A percentile compares a stretch with the other conserved stretches of the same genome.
phyloP scores from a whole-genome alignment of 176 grass and related monocot species.

The Phragmites australis region DNA sequence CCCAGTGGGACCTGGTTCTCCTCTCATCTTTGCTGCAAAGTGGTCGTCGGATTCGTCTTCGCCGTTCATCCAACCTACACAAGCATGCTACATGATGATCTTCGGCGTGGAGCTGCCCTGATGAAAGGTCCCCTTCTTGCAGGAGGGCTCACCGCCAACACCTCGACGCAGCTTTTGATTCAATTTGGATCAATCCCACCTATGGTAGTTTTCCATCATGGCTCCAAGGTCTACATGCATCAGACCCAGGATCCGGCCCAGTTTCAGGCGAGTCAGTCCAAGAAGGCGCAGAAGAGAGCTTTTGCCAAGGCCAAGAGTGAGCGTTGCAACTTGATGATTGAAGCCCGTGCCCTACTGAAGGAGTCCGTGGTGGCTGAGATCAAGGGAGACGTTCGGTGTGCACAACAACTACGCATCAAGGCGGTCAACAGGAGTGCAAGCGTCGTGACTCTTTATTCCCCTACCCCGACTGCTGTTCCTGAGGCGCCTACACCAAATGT shows the following conservation, averaged over 20 bases:
- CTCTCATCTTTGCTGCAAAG: neutral
- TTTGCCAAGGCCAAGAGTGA: neutral
- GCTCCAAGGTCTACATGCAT: neutral
- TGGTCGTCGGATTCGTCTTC: neutral
- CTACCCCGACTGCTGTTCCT: rapidly evolving
- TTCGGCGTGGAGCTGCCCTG: neutral
- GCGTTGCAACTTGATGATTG: neutral
- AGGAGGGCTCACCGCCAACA: neutral
- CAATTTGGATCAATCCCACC: neutral
- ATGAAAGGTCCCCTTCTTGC: neutral
- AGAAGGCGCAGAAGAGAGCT: neutral
- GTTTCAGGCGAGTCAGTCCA: neutral
- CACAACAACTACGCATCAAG: neutral
- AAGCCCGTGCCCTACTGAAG: neutral
- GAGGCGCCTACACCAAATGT: neutral
- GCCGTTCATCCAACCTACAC: neutral
- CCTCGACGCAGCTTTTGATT: neutral
- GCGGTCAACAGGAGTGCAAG: neutral
- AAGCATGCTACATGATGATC: neutral
- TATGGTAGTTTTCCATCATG: neutral
- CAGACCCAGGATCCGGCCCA: neutral
- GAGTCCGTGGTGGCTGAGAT: neutral
- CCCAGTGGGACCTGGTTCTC: neutral
- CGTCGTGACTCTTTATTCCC: rapidly evolving
- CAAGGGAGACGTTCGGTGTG: neutral